Base-by-base conservation (phyloP, 495 filamentous ascomycete genomes). In the Baudoinia panamericana region DNA sequence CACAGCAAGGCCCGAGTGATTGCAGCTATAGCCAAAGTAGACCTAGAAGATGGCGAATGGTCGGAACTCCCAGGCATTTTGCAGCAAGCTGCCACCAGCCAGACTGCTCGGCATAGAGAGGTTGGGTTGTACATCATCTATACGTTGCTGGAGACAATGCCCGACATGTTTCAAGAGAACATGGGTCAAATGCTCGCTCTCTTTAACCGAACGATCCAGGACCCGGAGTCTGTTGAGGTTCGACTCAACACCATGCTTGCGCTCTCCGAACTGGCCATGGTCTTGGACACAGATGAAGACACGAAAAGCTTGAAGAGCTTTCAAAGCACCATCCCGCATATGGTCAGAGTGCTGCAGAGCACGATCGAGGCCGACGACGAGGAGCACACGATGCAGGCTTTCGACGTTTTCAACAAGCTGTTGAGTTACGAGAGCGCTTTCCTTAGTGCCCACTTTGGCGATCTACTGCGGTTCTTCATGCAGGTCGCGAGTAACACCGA, bases 331-430 rank as follows among this genome's bases (percentile, higher is more conserved):
- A 66, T 96, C 31, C 92, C 90, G 8, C 55, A 75, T 46, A 93
- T 96, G 86, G 86, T 96, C 25, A 71, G 71, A 16, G 82, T 95
- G 8, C 71, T 97, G 34, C 88, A 94, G 67, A 69, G 76, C 32
- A 72, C 81, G 17, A 76, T 96, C 38, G 71, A 80, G 48, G 67
- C 70, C 21, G 70, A 73, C 7, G 78, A 96, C 53, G 88, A 94
- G 45, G 87, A 92, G 50, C 79, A 78, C 45, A 72, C 79, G 35
- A 81, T 84, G 61, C 80, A 88, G 54, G 80, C 79, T 5, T 97
- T 97, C 53, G 90, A 97, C 59, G 87, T 95, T 36, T 94, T 97
- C 71, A 92, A 97, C 64, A 93, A 83, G 23, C 73, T 96, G 43
- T 69, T 97, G 22, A 83, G 83, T 44, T 93, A 82, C 56, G 87